Conservation (phyloP, 805 yeast species). For the Candida ficus region DNA sequence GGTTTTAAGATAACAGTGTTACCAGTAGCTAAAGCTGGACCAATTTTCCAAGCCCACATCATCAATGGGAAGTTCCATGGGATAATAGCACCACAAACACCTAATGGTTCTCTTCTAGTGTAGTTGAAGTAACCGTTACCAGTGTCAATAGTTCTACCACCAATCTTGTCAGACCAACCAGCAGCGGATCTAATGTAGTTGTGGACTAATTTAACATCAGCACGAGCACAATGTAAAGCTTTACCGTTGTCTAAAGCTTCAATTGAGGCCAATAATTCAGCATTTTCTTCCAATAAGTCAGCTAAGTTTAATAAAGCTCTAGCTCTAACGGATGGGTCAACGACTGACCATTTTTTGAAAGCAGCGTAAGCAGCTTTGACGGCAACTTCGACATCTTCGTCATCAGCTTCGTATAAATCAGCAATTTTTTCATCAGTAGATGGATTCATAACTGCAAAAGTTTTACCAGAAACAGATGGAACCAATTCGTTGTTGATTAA, state of each 20-base stretch:
- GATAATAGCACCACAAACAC: slow-evolving; percentile 79
- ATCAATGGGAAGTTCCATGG: slow-evolving; percentile 85
- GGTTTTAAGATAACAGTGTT: slow-evolving; percentile 70
- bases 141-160: slow-evolving; percentile 60
- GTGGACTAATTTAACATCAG: slow-evolving; percentile 61
- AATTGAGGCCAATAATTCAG: slow-evolving; percentile 59
- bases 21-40: slow-evolving; percentile 76
- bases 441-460: slow-evolving; percentile 52
- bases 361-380: slow-evolving; percentile 65
- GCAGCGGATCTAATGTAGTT: slow-evolving; percentile 67
- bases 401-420: slow-evolving; percentile 52
- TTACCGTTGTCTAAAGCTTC: slow-evolving; percentile 80
- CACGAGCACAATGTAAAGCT: slow-evolving; percentile 57
- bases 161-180: slow-evolving; percentile 65
- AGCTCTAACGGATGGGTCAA: slow-evolving; percentile 54
- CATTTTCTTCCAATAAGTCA: slow-evolving; percentile 58
- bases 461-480: slow-evolving; percentile 40
- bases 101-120: slow-evolving; percentile 70
- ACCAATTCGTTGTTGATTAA: slow-evolving; percentile 85
- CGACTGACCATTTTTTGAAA: slow-evolving; percentile 54
- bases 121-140: slow-evolving; percentile 59
- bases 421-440: slow-evolving; percentile 59
- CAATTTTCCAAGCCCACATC: slow-evolving; percentile 77
- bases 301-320: slow-evolving; percentile 54
- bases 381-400: slow-evolving; percentile 63